Base-by-base conservation (phyloP, 73 alveolate species). In the Paramecium primaurelia region DNA sequence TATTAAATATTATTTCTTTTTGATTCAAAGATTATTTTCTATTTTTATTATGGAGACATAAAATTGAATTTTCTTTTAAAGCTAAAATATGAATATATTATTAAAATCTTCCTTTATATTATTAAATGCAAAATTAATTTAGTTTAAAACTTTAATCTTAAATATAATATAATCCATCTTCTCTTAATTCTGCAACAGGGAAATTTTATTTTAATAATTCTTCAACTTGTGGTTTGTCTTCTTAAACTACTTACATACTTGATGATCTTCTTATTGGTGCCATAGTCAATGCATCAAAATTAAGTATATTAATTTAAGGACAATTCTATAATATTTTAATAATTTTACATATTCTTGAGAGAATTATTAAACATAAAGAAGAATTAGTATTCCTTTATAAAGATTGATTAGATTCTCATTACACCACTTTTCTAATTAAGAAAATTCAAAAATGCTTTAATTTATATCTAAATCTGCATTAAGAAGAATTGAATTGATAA, bases 401-500 rank as follows among this genome's bases (percentile, higher is more conserved):
- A 73, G 37, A 73, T 38, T 73, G 18, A 73, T 37, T 6, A 36
- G 3, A 73, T 73, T 34, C 14, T 73, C 36, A 10, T 73, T 18
- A 20, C 87, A 73, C 87, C 87, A 73, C 34, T 73, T 73, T 20
- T 73, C 87, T 37, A 73, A 40, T 73, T 73, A 16, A 4, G 22
- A 2, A 34, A 73, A 64, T 64, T 64, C 84, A 34, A 64, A 64
- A 14, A 34, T 64, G 47, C 84, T 64, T 34, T 64, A 64, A 26
- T 64, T 64, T 64, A 28, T 64, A 64, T 64, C 84, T 0, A 64
- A 11, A 3, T 64, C 42, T 0, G 25, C 2, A 64, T 64, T 64
- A 3, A 64, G 26, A 9, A 64, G 16, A 9, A 64, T 64, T 1
- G 84, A 64, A 14, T 34, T 64, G 8, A 64, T 32, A 2, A 32